Evolutionary conservation across 1,284 basidiomycete genomes (phyloP).

Genomic region (Xerocomus minutiporus): DNA sequence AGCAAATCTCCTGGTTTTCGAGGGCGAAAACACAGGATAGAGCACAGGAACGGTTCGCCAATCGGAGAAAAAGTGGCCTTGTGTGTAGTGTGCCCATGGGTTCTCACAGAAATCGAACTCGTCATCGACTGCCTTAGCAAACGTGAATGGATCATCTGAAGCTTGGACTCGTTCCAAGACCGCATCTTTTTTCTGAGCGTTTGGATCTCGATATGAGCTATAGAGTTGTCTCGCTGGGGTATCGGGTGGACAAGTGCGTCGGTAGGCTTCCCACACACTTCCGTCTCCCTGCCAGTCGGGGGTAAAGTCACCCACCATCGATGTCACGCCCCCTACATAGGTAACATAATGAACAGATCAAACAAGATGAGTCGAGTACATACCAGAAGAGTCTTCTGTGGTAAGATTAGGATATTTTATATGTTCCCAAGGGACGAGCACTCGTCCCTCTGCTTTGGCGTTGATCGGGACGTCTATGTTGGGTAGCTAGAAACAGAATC

Average conservation of each 20-base stretch:
- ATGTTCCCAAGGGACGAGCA: constrained; percentile 86
- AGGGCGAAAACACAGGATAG: constrained; percentile 89
- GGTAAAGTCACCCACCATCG: constrained; percentile 66
- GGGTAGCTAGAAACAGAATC: constrained; percentile 55
- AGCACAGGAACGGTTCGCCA: constrained; percentile 83
- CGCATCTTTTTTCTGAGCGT: constrained; percentile 13
- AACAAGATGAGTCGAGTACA: constrained; percentile 13
- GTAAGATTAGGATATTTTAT: constrained; percentile 67
- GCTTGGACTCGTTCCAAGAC: constrained; percentile 16
- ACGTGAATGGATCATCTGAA: constrained; percentile 55
- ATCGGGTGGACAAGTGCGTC: constrained; percentile 81
- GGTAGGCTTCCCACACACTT: constrained; percentile 88
- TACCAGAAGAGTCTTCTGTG: constrained; percentile 48
- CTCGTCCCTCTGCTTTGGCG: constrained; percentile 85
- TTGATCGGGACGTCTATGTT: constrained; percentile 92
- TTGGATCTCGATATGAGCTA: constrained; percentile 54
- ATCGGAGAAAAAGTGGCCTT: constrained; percentile 95
- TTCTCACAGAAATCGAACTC: constrained; percentile 73
- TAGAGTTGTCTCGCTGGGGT: constrained; percentile 79
- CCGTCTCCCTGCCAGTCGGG: constrained; percentile 83
- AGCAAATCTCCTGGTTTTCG: constrained; percentile 75
- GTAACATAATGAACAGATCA: constrained; percentile 6
- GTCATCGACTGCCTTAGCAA: constrained; percentile 55
- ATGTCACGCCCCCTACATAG: constrained; percentile 49
- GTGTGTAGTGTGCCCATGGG: constrained; percentile 79